phyloP scores from a whole-genome alignment of 2,329 filamentous ascomycete genomes.

The Cytospora paraplurivora region DNA sequence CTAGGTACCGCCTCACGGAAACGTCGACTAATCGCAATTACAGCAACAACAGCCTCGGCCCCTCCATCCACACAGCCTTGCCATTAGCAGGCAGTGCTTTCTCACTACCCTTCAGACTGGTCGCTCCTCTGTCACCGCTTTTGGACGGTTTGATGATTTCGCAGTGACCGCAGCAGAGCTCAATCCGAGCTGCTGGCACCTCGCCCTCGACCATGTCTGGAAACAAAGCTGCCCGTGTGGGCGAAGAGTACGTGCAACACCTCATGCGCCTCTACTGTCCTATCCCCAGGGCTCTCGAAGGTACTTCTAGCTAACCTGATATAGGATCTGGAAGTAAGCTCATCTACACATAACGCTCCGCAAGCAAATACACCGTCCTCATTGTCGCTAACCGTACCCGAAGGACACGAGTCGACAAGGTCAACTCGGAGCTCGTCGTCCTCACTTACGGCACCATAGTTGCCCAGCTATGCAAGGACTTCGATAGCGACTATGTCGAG shows the following conservation, averaged over 20 bases:
- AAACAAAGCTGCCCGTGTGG: slow-evolving; percentile 62
- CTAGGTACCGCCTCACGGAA: slow-evolving; percentile 1
- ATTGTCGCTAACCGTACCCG: slow-evolving; percentile 31
- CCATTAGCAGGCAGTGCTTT: neutral
- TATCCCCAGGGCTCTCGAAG: slow-evolving; percentile 21
- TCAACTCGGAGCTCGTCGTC: slow-evolving; percentile 96
- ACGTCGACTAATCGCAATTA: slow-evolving; percentile 10
- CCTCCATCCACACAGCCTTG: neutral
- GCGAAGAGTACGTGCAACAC: slow-evolving; percentile 57
- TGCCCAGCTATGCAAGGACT: slow-evolving; percentile 94
- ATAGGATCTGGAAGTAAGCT: slow-evolving; percentile 88
- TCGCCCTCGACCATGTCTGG: slow-evolving; percentile 52
- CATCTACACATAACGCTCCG: neutral
- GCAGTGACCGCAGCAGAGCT: slow-evolving; percentile 28
- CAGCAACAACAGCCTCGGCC: slow-evolving; percentile 5
- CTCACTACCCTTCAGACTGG: neutral
- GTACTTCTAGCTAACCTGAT: slow-evolving; percentile 33
- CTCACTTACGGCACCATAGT: slow-evolving; percentile 98
- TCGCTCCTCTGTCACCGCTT: neutral
- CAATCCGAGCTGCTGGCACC: slow-evolving; percentile 26
- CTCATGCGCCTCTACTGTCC: slow-evolving; percentile 4
- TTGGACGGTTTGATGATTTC: slow-evolving; percentile 28
- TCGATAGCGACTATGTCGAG: slow-evolving; percentile 88
- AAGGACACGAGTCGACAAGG: slow-evolving; percentile 94
- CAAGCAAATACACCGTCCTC: neutral